These are phyloP conservation scores for Pelargonium cotyledonis DNA, from an alignment of 441 rosid species.

Conservation along the genomic window DNA sequence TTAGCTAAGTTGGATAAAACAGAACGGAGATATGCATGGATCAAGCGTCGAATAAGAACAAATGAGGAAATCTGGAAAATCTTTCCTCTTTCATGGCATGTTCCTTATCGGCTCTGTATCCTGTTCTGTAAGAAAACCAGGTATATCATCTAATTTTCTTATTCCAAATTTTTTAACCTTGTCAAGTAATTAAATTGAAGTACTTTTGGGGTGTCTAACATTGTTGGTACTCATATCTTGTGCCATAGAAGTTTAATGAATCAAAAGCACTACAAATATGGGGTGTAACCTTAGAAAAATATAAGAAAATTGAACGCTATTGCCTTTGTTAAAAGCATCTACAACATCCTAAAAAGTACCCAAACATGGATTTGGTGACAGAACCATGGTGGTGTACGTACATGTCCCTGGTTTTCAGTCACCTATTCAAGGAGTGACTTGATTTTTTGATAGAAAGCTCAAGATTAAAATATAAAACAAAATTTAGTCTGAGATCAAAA, in stretches of 20 bases:
- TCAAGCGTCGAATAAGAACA: slow-evolving; percentile 92
- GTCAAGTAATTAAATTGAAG: background rate
- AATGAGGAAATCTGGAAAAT: slow-evolving; percentile 98
- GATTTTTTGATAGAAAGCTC: background rate
- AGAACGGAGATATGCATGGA: slow-evolving; percentile 97
- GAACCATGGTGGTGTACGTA: background rate
- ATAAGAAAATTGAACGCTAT: background rate
- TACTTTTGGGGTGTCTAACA: slow-evolving; percentile 13
- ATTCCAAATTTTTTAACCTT: background rate
- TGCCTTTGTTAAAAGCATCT: background rate
- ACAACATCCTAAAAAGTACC: background rate
- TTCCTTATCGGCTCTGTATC: slow-evolving; percentile 89
- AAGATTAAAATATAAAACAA: background rate
- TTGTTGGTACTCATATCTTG: slow-evolving; percentile 9
- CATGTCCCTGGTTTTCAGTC: background rate
- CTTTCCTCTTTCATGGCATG: slow-evolving; percentile 95
- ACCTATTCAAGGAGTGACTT: background rate
- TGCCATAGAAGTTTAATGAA: slow-evolving; percentile 7
- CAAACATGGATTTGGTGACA: background rate
- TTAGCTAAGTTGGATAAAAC: slow-evolving; percentile 97
- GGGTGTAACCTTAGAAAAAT: background rate
- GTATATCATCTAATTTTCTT: slow-evolving; percentile 34
- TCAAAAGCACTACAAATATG: slow-evolving; percentile 1
- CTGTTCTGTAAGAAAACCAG: slow-evolving; percentile 95
- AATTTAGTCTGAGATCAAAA: slow-evolving; percentile 4